Percentiles rank a stretch among this genome's conserved stretches.
These are phyloP conservation scores for Brettanomyces sp. DNA, from an alignment of 805 yeast species.

Conservation along the genomic window DNA sequence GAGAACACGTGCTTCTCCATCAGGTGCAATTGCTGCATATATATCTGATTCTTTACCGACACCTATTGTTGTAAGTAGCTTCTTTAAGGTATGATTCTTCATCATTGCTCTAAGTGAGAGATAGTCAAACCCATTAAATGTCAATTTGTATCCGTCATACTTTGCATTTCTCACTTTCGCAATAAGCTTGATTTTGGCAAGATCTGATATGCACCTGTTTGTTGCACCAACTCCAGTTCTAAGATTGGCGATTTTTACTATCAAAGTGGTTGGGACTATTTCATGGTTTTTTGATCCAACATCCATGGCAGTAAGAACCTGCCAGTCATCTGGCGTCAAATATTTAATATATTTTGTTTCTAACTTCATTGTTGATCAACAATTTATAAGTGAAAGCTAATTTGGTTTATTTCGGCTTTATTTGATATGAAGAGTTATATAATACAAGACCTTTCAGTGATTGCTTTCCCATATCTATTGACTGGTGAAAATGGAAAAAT, in stretches of 20 bases:
- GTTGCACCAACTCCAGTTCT: slow-evolving; percentile 63
- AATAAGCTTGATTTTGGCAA: slow-evolving; percentile 78
- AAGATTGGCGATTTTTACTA: slow-evolving; percentile 70
- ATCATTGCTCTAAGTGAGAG: slow-evolving; percentile 81
- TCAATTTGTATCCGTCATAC: slow-evolving; percentile 88
- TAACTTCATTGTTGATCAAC: slow-evolving; percentile 54
- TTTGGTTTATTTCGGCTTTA: no score
- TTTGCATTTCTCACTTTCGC: slow-evolving; percentile 79
- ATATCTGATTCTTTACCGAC: slow-evolving; percentile 98
- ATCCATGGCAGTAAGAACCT: slow-evolving; percentile 82
- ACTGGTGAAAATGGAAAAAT: no score
- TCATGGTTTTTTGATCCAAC: slow-evolving; percentile 89
- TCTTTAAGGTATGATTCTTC: slow-evolving; percentile 61
- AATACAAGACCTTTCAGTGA: no score
- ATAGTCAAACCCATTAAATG: slow-evolving; percentile 87
- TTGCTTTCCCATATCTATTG: no score
- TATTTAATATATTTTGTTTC: slow-evolving; percentile 93
- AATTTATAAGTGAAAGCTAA: no score
- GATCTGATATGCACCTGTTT: slow-evolving; percentile 67
- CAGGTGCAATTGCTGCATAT: slow-evolving; percentile 63
- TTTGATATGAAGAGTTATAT: no score
- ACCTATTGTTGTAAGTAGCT: slow-evolving; percentile 83
- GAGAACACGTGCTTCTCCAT: slow-evolving; percentile 59
- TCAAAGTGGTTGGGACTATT: slow-evolving; percentile 82
- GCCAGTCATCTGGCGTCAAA: slow-evolving; percentile 81